phyloP scores from a whole-genome alignment of 2,329 filamentous ascomycete genomes.

The Aspergillus ustus region DNA sequence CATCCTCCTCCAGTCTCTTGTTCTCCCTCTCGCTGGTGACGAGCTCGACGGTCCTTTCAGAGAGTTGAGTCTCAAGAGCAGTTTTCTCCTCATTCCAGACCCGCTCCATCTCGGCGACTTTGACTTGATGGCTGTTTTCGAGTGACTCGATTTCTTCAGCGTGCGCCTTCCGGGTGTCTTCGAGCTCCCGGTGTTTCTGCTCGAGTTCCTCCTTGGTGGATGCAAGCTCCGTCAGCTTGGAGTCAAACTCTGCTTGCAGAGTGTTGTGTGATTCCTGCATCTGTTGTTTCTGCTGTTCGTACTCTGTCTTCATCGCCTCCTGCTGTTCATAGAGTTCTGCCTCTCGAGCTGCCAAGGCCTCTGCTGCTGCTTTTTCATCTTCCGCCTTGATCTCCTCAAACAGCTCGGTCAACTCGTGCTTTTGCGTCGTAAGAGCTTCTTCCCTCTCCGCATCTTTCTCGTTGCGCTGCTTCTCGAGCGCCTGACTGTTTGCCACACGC shows the following conservation, averaged over 20 bases:
- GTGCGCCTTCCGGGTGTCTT: constrained; percentile 35
- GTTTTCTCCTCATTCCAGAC: constrained; percentile 39
- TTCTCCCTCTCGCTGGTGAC: constrained; percentile 51
- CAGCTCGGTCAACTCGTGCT: constrained; percentile 50
- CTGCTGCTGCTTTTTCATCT: constrained; percentile 45
- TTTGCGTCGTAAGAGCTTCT: constrained; percentile 47
- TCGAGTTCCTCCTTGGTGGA: constrained; percentile 30
- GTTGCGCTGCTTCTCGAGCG: constrained; percentile 34
- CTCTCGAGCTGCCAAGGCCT: constrained; percentile 43
- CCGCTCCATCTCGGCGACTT: constrained; percentile 34
- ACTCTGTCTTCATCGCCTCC: constrained; percentile 39
- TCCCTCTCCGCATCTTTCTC: constrained; percentile 34
- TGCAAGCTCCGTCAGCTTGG: constrained; percentile 40
- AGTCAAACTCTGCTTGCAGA: constrained; percentile 44
- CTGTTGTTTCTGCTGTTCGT: constrained; percentile 43
- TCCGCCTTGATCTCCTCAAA: constrained; percentile 54
- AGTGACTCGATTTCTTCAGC: constrained; percentile 33
- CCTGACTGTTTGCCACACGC: constrained; percentile 51
- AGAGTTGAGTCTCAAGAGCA: constrained; percentile 41
- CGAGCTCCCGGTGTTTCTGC: constrained; percentile 38
- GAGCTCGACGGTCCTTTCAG: constrained; percentile 47
- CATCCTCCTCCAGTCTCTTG: constrained; percentile 49
- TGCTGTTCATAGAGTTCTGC: constrained; percentile 50
- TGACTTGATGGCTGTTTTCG: constrained; percentile 30
- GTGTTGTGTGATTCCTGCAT: constrained; percentile 42